Conservation (phyloP, 345 rosid species). For the Murraya paniculata region DNA sequence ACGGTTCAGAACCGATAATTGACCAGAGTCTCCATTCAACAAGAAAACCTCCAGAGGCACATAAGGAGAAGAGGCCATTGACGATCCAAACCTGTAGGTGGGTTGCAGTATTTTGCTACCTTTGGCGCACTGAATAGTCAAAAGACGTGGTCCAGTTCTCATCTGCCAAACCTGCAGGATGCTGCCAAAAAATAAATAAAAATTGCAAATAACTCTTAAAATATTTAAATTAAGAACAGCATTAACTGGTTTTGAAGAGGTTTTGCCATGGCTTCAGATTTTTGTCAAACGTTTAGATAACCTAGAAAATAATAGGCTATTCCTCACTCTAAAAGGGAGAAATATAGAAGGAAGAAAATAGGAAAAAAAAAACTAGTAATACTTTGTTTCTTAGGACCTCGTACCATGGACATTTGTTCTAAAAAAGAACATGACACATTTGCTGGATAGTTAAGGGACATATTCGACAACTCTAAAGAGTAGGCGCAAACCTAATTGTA, state of each 20-base stretch:
- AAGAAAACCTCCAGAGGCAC: constrained; percentile 79
- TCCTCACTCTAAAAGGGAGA: not conserved
- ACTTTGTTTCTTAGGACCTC: not conserved
- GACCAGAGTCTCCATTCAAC: constrained; percentile 89
- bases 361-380: not conserved
- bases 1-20: constrained; percentile 66
- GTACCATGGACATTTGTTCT: not conserved
- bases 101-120: constrained; percentile 88
- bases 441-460: not conserved
- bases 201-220: not conserved
- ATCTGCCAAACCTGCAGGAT: constrained; percentile 92
- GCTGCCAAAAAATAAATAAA: not conserved
- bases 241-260: not conserved
- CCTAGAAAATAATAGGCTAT: not conserved
- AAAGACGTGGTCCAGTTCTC: constrained; percentile 89
- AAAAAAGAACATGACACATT: not conserved
- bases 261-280: not conserved
- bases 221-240: not conserved
- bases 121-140: constrained; percentile 64
- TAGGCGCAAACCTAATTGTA: not conserved
- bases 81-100: constrained; percentile 74
- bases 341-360: not conserved
- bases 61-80: constrained; percentile 60
- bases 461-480: not conserved
- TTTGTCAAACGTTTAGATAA: not conserved